Evolutionary conservation across 495 filamentous ascomycete species (phyloP).

Genomic region (Extremus antarcticus): DNA sequence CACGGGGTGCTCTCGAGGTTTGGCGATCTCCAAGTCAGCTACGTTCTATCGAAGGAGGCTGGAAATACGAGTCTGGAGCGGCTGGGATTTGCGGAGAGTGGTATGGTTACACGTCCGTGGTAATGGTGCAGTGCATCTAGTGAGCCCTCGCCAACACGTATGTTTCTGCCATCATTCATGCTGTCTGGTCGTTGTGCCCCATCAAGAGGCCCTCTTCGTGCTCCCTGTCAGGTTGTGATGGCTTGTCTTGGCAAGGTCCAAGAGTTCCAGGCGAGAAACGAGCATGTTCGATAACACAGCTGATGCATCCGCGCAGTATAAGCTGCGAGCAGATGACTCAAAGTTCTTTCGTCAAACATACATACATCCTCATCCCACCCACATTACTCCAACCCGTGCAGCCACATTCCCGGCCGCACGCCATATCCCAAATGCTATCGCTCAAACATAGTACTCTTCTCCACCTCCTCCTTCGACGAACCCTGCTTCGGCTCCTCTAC

Average conservation of each 20-base stretch:
- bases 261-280: too few relatives aligned
- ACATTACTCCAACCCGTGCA: background rate
- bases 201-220: too few relatives aligned
- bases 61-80: background rate
- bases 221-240: too few relatives aligned
- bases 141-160: too few relatives aligned
- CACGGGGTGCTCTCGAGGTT: background rate
- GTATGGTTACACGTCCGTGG: background rate
- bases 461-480: constrained; percentile 7
- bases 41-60: background rate
- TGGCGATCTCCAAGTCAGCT: background rate
- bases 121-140: too few relatives aligned
- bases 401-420: background rate
- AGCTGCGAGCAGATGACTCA: background rate
- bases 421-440: constrained; percentile 2
- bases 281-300: too few relatives aligned
- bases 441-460: constrained; percentile 30
- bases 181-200: too few relatives aligned
- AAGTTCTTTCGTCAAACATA: background rate
- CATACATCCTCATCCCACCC: background rate
- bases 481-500: constrained; percentile 8
- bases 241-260: too few relatives aligned
- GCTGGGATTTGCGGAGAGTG: background rate
- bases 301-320: background rate
- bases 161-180: too few relatives aligned